Evolutionary conservation across 179 eudicot species (phyloP), one percentile per base, ranked within the genome.

Genomic region (Patellifolia procumbens): DNA sequence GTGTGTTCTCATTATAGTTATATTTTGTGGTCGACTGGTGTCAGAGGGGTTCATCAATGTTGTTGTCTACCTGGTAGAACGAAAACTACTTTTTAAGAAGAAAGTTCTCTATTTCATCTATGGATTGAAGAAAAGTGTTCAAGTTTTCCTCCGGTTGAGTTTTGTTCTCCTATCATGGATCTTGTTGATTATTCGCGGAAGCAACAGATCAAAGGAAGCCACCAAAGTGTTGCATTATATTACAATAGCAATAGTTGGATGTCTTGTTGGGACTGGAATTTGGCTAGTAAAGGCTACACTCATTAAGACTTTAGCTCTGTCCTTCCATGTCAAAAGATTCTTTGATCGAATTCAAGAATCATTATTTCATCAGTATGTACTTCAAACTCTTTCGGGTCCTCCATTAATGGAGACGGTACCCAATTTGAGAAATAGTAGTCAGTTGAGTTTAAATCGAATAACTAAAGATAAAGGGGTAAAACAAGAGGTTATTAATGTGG

Each of bases 341-440:
- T 94, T 91, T 34, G 97, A 92, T 72, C 85, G 97, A 65, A 94
- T 94, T 67, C 98, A 92, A 74, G 97, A 89, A 55, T 80, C 93
- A 15, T 77, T 94, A 7, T 89, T 86, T 76, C 86, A 89, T 80
- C 94, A 92, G 70, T 89, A 89, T 74, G 87, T 92, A 49, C 94
- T 92, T 80, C 89, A 79, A 86, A 82, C 88, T 35, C 92, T 94
- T 68, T 92, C 96, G 2, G 91, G 92, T 28, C 86, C 87, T 63
- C 90, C 96, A 52, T 43, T 76, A 62, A 72, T 78, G 80, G 91
- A 78, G 58, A 64, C 68, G 52, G 81, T 34, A 15, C 90, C 76
- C 74, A 49, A 16, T 28, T 13, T 31, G 64, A 84, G 63, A 22
- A 61, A 28, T 29, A 82, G 85, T 20, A 84, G 88, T n/a, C 78